Conservation (phyloP, 148 eudicot species). For the Beta vulgaris region DNA sequence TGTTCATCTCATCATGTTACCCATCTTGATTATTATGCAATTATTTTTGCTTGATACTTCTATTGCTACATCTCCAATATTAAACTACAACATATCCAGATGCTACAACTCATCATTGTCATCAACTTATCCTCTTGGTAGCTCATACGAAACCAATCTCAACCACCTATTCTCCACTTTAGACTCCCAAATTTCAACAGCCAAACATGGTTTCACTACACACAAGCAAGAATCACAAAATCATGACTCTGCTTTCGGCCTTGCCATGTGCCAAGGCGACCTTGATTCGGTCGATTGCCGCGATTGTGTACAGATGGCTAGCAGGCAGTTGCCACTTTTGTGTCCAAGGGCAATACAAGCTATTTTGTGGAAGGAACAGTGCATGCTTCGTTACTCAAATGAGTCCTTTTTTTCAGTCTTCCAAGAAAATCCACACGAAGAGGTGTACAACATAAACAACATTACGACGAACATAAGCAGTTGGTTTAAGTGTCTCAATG, state of each 20-base stretch:
- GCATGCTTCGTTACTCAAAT: conserved; percentile 26
- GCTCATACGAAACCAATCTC: no score
- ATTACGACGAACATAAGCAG: not conserved
- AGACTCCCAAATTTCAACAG: no score
- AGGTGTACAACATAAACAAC: not conserved
- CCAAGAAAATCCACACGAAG: not conserved
- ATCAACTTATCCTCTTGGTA: no score
- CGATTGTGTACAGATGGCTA: not conserved
- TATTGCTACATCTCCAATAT: no score
- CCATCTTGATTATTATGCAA: no score
- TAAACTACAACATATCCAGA: no score
- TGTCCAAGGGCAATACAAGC: not conserved
- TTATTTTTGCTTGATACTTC: no score
- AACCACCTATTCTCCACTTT: no score
- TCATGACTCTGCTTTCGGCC: not conserved
- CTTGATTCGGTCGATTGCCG: not conserved
- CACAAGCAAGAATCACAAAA: not conserved
- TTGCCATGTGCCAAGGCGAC: conserved; percentile 28
- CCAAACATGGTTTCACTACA: no score
- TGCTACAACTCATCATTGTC: no score
- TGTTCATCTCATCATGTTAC: no score
- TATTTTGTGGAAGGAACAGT: conserved; percentile 18
- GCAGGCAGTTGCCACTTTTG: not conserved
- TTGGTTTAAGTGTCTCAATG: not conserved
- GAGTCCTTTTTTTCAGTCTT: not conserved